phyloP scores from a whole-genome alignment of 2,329 filamentous ascomycete genomes.

The Drechslera avenae region DNA sequence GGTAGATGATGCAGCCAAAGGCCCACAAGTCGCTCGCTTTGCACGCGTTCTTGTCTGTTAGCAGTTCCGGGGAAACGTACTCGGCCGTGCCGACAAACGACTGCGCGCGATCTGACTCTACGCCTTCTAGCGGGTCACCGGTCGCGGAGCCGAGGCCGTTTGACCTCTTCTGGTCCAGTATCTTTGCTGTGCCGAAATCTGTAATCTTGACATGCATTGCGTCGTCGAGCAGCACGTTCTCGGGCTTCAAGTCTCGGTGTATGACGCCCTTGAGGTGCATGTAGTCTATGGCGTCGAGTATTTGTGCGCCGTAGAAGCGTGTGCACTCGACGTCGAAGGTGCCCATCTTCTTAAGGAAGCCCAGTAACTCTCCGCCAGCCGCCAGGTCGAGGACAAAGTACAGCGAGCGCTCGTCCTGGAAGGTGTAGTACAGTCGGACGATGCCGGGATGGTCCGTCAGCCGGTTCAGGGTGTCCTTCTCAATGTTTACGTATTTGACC shows the following conservation, averaged over 20 bases:
- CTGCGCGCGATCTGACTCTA: constrained; percentile 75
- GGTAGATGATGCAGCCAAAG: constrained; percentile 97
- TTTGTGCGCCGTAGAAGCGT: constrained; percentile 92
- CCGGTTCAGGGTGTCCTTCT: constrained; percentile 96
- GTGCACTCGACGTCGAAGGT: constrained; percentile 96
- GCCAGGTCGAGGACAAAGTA: constrained; percentile 97
- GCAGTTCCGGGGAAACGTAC: constrained; percentile 95
- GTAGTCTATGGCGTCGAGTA: constrained; percentile 93
- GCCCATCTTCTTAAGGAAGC: constrained; percentile 89
- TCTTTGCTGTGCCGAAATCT: constrained; percentile 97
- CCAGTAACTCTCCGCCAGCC: constrained; percentile 87
- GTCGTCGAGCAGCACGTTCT: constrained; percentile 93
- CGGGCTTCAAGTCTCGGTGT: constrained; percentile 93
- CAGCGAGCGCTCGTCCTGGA: constrained; percentile 92
- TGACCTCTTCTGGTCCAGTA: constrained; percentile 66
- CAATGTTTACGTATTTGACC: constrained; percentile 99
- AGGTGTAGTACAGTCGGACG: constrained; percentile 96
- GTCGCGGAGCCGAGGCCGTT: constrained; percentile 46
- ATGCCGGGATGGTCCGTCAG: constrained; percentile 96
- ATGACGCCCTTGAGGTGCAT: constrained; percentile 98
- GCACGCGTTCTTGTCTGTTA: constrained; percentile 95
- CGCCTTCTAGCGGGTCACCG: constrained; percentile 60
- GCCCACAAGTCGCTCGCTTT: constrained; percentile 98
- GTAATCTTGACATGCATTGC: constrained; percentile 99
- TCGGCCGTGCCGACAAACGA: constrained; percentile 98